phyloP scores from a whole-genome alignment of 1,284 basidiomycete species.

The Jaminaea rosea region DNA sequence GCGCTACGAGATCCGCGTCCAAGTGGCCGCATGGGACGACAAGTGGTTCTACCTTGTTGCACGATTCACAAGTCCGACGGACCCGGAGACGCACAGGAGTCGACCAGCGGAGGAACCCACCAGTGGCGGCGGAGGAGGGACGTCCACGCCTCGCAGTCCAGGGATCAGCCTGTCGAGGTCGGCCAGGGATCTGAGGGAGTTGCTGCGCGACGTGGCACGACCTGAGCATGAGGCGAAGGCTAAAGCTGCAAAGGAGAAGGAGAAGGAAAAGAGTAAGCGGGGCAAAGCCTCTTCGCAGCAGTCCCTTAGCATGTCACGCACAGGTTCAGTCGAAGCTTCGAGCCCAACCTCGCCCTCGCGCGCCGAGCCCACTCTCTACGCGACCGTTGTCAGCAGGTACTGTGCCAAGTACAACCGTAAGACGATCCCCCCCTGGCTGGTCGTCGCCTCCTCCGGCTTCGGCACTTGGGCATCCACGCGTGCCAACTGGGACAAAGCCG shows the following conservation, averaged over 20 bases:
- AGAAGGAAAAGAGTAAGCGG: not conserved
- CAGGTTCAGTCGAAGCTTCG: not conserved
- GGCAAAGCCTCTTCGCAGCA: no score
- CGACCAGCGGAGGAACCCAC: not conserved
- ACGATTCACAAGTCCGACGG: slow-evolving; percentile 14
- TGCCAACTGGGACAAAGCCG: slow-evolving; percentile 23
- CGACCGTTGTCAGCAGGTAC: slow-evolving; percentile 28
- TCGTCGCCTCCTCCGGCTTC: slow-evolving; percentile 30
- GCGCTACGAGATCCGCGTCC: slow-evolving; percentile 19
- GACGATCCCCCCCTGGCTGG: slow-evolving; percentile 37
- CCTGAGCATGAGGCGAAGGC: slow-evolving; percentile 10
- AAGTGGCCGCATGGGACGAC: slow-evolving; percentile 29
- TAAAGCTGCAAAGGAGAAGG: not conserved
- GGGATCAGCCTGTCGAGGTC: not conserved
- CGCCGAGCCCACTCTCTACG: slow-evolving; percentile 15
- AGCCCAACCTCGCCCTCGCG: not conserved
- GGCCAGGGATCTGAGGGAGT: slow-evolving; percentile 2
- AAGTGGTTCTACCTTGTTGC: slow-evolving; percentile 32
- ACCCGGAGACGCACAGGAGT: not conserved
- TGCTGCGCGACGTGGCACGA: slow-evolving; percentile 2
- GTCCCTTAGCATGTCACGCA: not conserved
- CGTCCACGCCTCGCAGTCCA: not conserved
- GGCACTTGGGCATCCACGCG: slow-evolving; percentile 15
- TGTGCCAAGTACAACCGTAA: slow-evolving; percentile 26
- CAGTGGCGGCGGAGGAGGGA: not conserved